Base-by-base conservation (phyloP, 768 basidiomycete species). In the Obba rivulosa region DNA sequence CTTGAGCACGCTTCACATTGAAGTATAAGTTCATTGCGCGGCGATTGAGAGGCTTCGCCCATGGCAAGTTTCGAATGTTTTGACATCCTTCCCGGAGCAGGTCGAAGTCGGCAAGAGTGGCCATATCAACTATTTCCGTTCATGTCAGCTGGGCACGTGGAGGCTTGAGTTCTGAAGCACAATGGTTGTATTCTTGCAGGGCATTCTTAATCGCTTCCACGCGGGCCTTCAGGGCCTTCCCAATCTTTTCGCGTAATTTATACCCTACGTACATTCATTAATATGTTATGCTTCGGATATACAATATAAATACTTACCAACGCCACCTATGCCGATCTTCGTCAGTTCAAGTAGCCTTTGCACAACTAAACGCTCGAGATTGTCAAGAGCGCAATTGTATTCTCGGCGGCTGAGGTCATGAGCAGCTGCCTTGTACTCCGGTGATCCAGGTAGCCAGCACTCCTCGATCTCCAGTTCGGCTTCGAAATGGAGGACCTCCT, bases 31-130 rank as follows among this genome's bases (percentile, higher is more conserved):
- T 60, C 49, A 61, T 64, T 0, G 61, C 57, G 50, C 57, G 49
- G 16, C 62, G 37, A 49, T 76, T 75, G 62, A 75, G 68, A 11
- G 71, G 57, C 2, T 61, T 22, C 0, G 66, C 62, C 70, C 70
- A 71, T 2, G 49, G 52, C 23, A 57, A 45, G 1, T 49, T 16
- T 2, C 51, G 59, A 34, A 73, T 55, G 34, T 71, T 61, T 1
- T 60, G 51, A 1, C 59, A 55, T 0, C 66, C 58, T n/a, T 65
- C 59, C 2, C 61, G 61, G 2, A 72, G 55, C 1, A 71, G 52
- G 34, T 59, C 56, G 43, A 72, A 71, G 13, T 72, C 57, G 3
- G 49, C 49, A 1, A 62, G 42, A 3, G 51, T 45, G 2, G 34
- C 35, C 44, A 56, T 48, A 1, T 52, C 51, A 17, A 58, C 23